Conservation (phyloP, 345 rosid genomes). For the Nasturtium officinale region DNA sequence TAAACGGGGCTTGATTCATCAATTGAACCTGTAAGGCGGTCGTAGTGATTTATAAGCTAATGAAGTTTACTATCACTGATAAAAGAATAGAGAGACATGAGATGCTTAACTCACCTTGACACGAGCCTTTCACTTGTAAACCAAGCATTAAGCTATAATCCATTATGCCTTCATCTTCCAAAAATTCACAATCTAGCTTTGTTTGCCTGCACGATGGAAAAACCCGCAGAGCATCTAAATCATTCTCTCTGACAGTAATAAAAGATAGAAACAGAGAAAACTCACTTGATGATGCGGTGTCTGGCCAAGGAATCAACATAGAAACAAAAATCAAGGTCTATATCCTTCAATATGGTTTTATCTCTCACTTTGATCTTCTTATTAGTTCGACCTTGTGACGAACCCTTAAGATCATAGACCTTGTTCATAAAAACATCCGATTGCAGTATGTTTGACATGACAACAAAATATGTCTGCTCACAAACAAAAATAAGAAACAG, state of each 20-base stretch:
- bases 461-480: slow-evolving; percentile 62
- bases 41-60: not conserved
- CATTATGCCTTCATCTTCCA: slow-evolving; percentile 60
- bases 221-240: not conserved
- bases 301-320: slow-evolving; percentile 50
- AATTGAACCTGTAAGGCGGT: slow-evolving; percentile 33
- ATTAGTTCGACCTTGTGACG: slow-evolving; percentile 51
- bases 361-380: slow-evolving; percentile 47
- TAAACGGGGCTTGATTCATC: slow-evolving; percentile 33
- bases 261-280: slow-evolving; percentile 14
- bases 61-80: not conserved
- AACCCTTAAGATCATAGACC: slow-evolving; percentile 64
- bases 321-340: slow-evolving; percentile 57
- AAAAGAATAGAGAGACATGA: slow-evolving; percentile 5
- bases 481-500: not conserved
- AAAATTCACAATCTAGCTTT: slow-evolving; percentile 57
- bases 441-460: slow-evolving; percentile 47
- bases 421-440: slow-evolving; percentile 46
- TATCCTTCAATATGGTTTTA: slow-evolving; percentile 51
- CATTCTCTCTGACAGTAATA: slow-evolving; percentile 17
- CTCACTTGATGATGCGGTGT: slow-evolving; percentile 51
- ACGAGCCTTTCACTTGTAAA: slow-evolving; percentile 47
- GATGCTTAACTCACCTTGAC: slow-evolving; percentile 45
- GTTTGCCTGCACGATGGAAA: slow-evolving; percentile 50
- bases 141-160: slow-evolving; percentile 61